phyloP scores from a whole-genome alignment of 2,329 filamentous ascomycete genomes.

The Metarhizium rileyi region DNA sequence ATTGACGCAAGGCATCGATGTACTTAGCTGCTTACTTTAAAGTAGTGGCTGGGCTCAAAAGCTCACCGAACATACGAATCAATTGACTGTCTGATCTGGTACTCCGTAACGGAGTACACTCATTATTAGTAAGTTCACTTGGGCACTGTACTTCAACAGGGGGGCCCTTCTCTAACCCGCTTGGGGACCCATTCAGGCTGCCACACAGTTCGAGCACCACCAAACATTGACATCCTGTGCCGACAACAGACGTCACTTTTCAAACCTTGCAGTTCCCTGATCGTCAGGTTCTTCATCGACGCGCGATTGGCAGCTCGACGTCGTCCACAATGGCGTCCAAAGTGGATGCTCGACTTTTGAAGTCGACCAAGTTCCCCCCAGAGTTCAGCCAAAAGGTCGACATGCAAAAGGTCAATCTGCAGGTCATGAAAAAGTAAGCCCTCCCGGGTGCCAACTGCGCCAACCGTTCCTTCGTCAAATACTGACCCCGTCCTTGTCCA shows the following conservation, averaged over 20 bases:
- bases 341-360: slow-evolving; percentile 81
- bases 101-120: too few species aligned
- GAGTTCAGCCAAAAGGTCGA: slow-evolving; percentile 96
- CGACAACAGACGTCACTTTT: slow-evolving; percentile 4
- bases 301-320: slow-evolving; percentile 1
- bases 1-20: too few species aligned
- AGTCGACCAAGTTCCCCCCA: slow-evolving; percentile 84
- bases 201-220: too few species aligned
- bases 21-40: too few species aligned
- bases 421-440: slow-evolving; percentile 90
- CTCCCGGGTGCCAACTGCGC: not conserved
- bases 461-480: not conserved
- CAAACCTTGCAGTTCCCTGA: not conserved
- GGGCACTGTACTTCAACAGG: too few species aligned
- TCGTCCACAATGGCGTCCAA: slow-evolving; percentile 59
- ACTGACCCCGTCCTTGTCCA: slow-evolving; percentile 28
- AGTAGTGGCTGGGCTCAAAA: too few species aligned
- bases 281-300: not conserved
- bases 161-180: too few species aligned
- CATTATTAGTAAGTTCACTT: too few species aligned
- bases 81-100: too few species aligned
- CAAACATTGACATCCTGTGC: too few species aligned
- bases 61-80: too few species aligned
- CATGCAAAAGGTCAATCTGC: slow-evolving; percentile 92
- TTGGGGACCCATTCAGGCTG: too few species aligned